Evolutionary conservation across 768 basidiomycete species (phyloP).

Genomic region (Tricholoma terreum): DNA sequence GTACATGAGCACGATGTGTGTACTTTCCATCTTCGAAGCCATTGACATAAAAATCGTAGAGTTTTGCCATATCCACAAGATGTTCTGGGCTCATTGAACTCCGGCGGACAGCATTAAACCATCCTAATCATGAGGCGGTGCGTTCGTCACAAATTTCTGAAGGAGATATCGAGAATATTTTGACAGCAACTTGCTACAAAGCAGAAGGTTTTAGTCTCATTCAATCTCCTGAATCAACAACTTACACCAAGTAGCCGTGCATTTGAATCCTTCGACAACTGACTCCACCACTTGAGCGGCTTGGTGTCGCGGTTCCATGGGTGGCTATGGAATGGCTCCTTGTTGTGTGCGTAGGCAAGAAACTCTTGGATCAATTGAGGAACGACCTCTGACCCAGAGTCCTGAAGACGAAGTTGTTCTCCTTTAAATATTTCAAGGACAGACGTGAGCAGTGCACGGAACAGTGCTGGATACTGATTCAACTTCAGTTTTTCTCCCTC

Average conservation of each 20-base stretch:
- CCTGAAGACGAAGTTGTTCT: conserved; percentile 14
- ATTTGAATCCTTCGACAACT: conserved; percentile 18
- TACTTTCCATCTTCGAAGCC: conserved; percentile 14
- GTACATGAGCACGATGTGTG: conserved; percentile 16
- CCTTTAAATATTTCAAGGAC: conserved; percentile 17
- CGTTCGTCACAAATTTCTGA: conserved; percentile 28
- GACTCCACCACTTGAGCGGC: conserved; percentile 22
- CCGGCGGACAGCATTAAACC: conserved; percentile 23
- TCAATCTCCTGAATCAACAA: no score
- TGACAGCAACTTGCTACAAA: conserved; percentile 18
- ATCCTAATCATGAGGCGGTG: conserved; percentile 23
- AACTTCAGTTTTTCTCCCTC: conserved; percentile 8
- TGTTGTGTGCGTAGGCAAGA: conserved; percentile 19
- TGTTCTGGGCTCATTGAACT: conserved; percentile 24
- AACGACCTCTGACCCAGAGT: conserved; percentile 6
- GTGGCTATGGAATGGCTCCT: conserved; percentile 15
- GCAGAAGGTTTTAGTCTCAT: no score
- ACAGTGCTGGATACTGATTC: conserved; percentile 9
- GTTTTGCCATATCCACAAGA: conserved; percentile 12
- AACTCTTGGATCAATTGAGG: conserved; percentile 17
- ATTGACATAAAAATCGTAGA: conserved; percentile 12
- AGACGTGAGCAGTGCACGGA: conserved; percentile 8
- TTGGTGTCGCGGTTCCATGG: conserved; percentile 8
- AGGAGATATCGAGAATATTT: conserved; percentile 24
- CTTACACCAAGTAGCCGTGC: conserved; percentile 17